phyloP scores from a whole-genome alignment of 1,284 basidiomycete species.

The Salmacisia buchloeana region DNA sequence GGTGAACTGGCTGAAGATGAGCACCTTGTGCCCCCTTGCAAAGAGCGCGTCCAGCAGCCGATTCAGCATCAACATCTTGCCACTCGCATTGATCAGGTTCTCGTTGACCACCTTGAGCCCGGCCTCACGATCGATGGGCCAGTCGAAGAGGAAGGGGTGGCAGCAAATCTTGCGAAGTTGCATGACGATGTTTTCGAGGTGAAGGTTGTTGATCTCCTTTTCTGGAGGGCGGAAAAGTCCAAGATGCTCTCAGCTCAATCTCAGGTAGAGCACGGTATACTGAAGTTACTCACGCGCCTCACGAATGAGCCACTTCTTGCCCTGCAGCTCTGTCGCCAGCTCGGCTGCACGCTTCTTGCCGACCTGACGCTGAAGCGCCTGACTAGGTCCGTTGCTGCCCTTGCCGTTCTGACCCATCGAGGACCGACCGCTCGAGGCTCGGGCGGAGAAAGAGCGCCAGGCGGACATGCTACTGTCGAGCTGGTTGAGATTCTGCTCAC shows the following conservation, averaged over 20 bases:
- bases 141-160: conserved; percentile 87
- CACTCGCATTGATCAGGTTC: conserved; percentile 74
- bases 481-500: neutral
- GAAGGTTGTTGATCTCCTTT: conserved; percentile 81
- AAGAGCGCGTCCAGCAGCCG: conserved; percentile 81
- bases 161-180: conserved; percentile 71
- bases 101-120: conserved; percentile 54
- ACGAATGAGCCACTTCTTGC: conserved; percentile 29
- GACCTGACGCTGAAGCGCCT: neutral
- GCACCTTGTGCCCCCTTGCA: conserved; percentile 74
- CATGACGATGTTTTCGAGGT: conserved; percentile 88
- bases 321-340: conserved; percentile 26
- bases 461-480: neutral
- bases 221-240: conserved; percentile 29
- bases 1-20: conserved; percentile 73
- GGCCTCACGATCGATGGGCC: conserved; percentile 68
- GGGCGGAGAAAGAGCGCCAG: no score
- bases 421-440: no score
- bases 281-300: conserved; percentile 24
- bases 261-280: neutral
- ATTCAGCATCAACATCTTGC: conserved; percentile 94
- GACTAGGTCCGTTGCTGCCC: neutral
- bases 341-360: neutral
- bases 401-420: neutral
- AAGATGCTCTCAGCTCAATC: neutral